A percentile compares a stretch with the other conserved stretches of the same genome.
Conservation (phyloP, 139 green algal species). For the Tetraselmis striata region DNA sequence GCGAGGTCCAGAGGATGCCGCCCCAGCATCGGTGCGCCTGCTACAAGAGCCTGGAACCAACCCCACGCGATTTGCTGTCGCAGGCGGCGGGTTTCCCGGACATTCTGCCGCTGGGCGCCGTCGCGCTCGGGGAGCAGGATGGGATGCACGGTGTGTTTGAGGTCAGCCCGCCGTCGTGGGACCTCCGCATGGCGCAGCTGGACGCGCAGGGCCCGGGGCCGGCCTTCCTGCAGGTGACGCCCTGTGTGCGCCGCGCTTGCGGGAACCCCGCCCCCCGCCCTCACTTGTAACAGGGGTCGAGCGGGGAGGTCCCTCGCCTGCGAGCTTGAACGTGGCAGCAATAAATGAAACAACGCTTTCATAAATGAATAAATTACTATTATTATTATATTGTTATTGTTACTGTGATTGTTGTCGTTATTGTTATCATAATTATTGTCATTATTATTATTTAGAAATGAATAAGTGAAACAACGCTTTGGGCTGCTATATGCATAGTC, state of each 20-base stretch:
- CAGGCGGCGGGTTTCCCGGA: not conserved
- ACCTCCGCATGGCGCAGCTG: not conserved
- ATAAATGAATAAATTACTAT: not conserved
- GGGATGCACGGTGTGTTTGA: not conserved
- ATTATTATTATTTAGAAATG: no score
- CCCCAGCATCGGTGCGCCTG: no score
- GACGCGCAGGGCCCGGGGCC: not conserved
- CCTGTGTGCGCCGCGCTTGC: not conserved
- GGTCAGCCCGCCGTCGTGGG: not conserved
- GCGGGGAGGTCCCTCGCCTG: no score
- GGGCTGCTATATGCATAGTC: no score
- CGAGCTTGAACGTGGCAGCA: no score
- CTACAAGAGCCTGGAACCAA: no score
- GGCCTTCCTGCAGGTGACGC: not conserved
- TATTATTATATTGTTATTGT: not conserved
- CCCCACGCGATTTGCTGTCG: not conserved
- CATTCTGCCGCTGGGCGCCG: not conserved
- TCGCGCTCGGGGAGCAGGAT: not conserved
- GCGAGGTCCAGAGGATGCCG: no score
- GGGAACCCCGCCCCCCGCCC: not conserved
- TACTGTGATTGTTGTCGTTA: no score
- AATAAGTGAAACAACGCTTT: no score
- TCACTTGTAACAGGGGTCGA: not conserved
- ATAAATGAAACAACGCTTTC: no score
- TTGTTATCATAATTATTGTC: not conserved